Conservation (phyloP, 2,329 filamentous ascomycete species). For the Diaporthe ampelina region DNA sequence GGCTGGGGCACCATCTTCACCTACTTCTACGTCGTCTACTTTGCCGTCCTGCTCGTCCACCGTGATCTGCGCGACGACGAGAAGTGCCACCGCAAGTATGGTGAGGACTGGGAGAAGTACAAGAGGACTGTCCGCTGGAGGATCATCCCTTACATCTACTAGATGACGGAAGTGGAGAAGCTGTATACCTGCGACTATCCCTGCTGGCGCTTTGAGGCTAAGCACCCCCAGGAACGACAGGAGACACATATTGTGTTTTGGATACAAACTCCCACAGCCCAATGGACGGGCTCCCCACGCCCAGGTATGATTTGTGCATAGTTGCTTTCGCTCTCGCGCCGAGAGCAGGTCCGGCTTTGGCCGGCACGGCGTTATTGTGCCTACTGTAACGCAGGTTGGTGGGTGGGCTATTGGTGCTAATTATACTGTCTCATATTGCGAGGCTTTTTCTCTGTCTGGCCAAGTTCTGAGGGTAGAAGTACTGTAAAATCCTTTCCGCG, state of each 20-base stretch:
- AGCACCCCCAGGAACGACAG: neutral
- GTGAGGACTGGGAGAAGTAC: slow-evolving; percentile 91
- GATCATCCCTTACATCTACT: slow-evolving; percentile 91
- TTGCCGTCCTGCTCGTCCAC: slow-evolving; percentile 87
- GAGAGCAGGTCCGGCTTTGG: neutral
- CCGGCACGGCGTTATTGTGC: neutral
- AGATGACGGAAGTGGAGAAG: slow-evolving; percentile 30
- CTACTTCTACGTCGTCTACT: slow-evolving; percentile 96
- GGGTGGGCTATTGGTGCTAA: slow-evolving; percentile 7
- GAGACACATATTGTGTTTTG: neutral
- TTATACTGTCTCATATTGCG: neutral
- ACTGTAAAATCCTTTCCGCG: neutral
- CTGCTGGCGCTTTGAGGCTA: neutral
- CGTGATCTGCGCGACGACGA: slow-evolving; percentile 89
- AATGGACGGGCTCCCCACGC: neutral
- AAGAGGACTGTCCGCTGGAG: slow-evolving; percentile 84
- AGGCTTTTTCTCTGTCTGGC: too few relatives aligned
- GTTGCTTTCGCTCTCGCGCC: neutral
- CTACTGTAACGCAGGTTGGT: neutral
- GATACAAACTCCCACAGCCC: neutral
- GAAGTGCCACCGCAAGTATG: slow-evolving; percentile 93
- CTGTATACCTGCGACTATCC: too few relatives aligned
- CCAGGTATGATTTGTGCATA: neutral
- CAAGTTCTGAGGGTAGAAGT: neutral
- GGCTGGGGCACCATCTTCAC: slow-evolving; percentile 91